A percentile compares a stretch with the other conserved stretches of the same genome.
phyloP scores from a whole-genome alignment of 352 stramenopile genomes.

The Globisporangium nagaii region DNA sequence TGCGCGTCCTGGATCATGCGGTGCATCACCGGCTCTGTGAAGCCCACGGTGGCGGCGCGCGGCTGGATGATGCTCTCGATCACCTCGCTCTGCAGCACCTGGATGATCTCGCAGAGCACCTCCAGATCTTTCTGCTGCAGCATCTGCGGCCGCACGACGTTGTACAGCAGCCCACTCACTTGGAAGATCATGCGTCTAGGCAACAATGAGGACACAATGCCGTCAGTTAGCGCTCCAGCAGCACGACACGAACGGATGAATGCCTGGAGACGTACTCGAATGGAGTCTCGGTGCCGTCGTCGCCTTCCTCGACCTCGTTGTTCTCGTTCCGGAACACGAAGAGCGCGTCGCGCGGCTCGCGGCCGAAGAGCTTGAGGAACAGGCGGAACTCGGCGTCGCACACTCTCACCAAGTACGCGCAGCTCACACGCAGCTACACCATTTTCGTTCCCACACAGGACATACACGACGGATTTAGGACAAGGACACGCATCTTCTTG shows the following conservation, averaged over 20 bases:
- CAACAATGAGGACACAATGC: not conserved
- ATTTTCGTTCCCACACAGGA: no score
- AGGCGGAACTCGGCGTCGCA: constrained; percentile 73
- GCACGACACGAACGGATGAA: not conserved
- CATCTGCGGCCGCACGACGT: constrained; percentile 56
- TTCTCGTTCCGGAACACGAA: constrained; percentile 39
- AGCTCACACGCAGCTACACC: constrained; percentile 51
- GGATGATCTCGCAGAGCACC: constrained; percentile 69
- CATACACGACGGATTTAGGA: no score
- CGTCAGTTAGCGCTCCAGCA: not conserved
- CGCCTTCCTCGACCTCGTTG: constrained; percentile 21
- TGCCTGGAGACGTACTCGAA: constrained; percentile 63
- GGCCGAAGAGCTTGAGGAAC: constrained; percentile 66
- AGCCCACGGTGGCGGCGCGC: constrained; percentile 37
- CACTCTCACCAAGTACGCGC: constrained; percentile 58
- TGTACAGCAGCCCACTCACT: constrained; percentile 68
- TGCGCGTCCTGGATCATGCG: constrained; percentile 83
- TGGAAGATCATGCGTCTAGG: constrained; percentile 71
- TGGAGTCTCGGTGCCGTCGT: constrained; percentile 42
- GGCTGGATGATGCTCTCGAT: constrained; percentile 69
- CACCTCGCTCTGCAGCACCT: constrained; percentile 71
- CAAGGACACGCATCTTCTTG: no score
- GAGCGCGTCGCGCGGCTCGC: constrained; percentile 46
- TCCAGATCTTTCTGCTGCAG: constrained; percentile 74
- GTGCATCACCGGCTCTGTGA: constrained; percentile 69